Conservation (phyloP, 495 filamentous ascomycete genomes). For the Ascodesmis nigricans region DNA sequence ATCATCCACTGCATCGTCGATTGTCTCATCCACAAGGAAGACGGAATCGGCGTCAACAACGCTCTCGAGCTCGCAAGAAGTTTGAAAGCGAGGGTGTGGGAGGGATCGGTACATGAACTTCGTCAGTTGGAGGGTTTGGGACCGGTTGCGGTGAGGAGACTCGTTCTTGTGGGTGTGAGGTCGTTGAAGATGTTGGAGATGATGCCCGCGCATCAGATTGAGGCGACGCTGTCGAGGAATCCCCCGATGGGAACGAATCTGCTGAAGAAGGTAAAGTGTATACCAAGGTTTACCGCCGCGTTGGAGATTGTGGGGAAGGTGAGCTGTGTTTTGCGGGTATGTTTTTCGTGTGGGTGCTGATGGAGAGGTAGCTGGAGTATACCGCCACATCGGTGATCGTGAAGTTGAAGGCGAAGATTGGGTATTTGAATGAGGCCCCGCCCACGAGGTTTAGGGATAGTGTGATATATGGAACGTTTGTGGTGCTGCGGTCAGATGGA, state of each 20-base stretch:
- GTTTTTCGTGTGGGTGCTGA: background rate
- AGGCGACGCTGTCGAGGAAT: constrained; percentile 52
- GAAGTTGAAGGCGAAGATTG: constrained; percentile 43
- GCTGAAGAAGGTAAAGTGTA: constrained; percentile 38
- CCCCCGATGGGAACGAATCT: constrained; percentile 63
- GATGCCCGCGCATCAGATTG: constrained; percentile 49
- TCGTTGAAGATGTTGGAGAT: constrained; percentile 48
- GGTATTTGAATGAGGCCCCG: constrained; percentile 42
- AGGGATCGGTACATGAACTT: constrained; percentile 60
- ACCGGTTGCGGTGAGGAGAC: constrained; percentile 50
- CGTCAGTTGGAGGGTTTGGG: constrained; percentile 76
- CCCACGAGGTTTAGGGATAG: constrained; percentile 38
- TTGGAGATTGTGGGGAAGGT: constrained; percentile 7
- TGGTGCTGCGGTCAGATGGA: constrained; percentile 59
- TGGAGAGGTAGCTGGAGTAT: constrained; percentile 1
- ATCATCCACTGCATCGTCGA: constrained; percentile 71
- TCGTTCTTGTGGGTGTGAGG: constrained; percentile 46
- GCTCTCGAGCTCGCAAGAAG: constrained; percentile 63
- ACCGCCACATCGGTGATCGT: background rate
- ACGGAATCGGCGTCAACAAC: constrained; percentile 42
- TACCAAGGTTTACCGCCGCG: constrained; percentile 44
- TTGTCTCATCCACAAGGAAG: constrained; percentile 45
- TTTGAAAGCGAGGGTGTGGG: constrained; percentile 64
- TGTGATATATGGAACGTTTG: constrained; percentile 44
- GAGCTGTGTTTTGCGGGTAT: background rate